Conservation (phyloP, 1,139 yeast species). For the Protomyces inouyei region DNA sequence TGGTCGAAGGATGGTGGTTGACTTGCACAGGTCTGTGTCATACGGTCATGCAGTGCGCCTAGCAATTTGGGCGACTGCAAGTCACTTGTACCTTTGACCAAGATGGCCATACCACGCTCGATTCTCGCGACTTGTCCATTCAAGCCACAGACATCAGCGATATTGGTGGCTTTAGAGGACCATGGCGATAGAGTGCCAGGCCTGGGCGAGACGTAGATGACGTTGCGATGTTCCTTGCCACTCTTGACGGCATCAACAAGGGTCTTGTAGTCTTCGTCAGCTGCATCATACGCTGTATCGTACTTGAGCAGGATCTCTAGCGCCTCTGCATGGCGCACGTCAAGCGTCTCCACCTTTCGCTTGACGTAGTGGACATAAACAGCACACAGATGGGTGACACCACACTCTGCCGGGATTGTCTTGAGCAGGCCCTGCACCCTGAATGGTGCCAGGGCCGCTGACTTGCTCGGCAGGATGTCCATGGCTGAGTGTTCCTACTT, state of each 20-base stretch:
- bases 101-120: conserved; percentile 80
- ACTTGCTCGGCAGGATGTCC: conserved; percentile 52
- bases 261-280: conserved; percentile 49
- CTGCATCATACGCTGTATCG: conserved; percentile 59
- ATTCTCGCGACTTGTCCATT: conserved; percentile 66
- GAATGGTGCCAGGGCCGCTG: conserved; percentile 81
- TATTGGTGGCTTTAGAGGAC: conserved; percentile 98
- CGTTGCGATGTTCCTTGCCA: conserved; percentile 36
- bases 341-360: conserved; percentile 41
- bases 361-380: conserved; percentile 75
- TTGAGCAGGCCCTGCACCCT: conserved; percentile 64
- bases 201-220: conserved; percentile 80
- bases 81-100: conserved; percentile 45
- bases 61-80: conserved; percentile 47
- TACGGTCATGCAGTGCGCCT: conserved; percentile 72
- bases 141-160: conserved; percentile 82
- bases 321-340: conserved; percentile 31
- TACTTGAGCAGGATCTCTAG: conserved; percentile 66
- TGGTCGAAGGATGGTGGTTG: conserved; percentile 58
- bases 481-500: neutral
- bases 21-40: conserved; percentile 71
- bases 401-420: neutral
- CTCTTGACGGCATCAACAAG: conserved; percentile 44
- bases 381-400: conserved; percentile 62
- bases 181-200: conserved; percentile 97